Base-by-base conservation (phyloP, 306 rosid genomes). In the Quercus alba region DNA sequence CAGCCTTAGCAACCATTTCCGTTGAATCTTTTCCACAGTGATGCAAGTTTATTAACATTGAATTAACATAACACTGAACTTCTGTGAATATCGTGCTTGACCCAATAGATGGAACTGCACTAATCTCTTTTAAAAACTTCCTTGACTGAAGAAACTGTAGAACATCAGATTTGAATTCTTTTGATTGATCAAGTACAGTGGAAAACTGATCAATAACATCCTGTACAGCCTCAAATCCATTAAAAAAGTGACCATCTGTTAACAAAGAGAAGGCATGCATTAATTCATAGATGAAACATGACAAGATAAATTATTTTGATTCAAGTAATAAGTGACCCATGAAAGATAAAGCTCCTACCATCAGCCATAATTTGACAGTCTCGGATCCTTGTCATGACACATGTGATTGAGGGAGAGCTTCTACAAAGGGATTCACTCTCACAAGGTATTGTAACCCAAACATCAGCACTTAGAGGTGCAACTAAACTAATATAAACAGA, bases 401-500 rank as follows among this genome's bases (percentile, higher is more conserved):
- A 91, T 28, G 83, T 80, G 2, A 82, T 78, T 5, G 87, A 44
- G 67, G 71, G 80, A 78, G 87, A 83, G 82, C 73, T 85, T 74
- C 56, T 23, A 61, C 76, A 49, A 63, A 80, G 69, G 78, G 83
- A 70, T 56, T 86, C 87, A 68, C 72, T 77, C 75, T 63, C 88
- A 78, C 66, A 67, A 28, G 99, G 97, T 77, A 91, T 86, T 85
- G 91, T 89, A 70, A 93, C 93, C 97, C 99, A 94, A 81, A 94
- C 71, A 79, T 94, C 95, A 58, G 88, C 99, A 80, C 87, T 85
- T 77, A 91, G 33, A 71, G 91, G 85, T 61, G 88, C 90, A 86
- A 94, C 68, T 79, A 94, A 75, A 57, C 89, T 56, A 80, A 75
- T 72, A 64, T 58, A 55, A 68, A 75, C 82, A 84, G 79, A 88